Conservation (phyloP, 176 grass and related monocot genomes). For the Juncus inflexus region DNA sequence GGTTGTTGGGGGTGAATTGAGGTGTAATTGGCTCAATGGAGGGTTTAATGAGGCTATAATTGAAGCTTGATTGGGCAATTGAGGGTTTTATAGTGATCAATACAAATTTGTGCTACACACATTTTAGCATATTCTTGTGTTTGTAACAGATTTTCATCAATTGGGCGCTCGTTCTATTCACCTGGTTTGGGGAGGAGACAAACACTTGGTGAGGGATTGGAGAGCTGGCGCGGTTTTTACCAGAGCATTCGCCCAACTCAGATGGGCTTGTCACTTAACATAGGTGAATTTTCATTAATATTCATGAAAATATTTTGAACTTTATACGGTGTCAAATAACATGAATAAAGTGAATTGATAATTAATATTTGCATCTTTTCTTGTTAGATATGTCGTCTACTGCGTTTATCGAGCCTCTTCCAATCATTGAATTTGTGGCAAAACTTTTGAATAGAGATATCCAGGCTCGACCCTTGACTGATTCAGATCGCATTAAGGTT, state of each 20-base stretch:
- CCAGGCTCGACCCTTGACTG: conserved; percentile 51
- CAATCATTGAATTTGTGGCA: conserved; percentile 64
- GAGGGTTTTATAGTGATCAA: too few relatives aligned
- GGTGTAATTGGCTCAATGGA: too few relatives aligned
- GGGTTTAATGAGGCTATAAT: too few relatives aligned
- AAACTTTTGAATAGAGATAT: conserved; percentile 71
- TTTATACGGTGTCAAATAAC: neutral
- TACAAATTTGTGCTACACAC: too few relatives aligned
- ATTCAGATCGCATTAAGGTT: conserved; percentile 94
- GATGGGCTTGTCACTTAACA: conserved; percentile 92
- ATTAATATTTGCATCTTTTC: conserved; percentile 8
- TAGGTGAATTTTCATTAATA: conserved; percentile 35
- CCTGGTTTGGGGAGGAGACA: conserved; percentile 61
- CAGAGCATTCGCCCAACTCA: conserved; percentile 94
- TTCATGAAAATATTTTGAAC: neutral
- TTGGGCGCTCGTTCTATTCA: conserved; percentile 80
- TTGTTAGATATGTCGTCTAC: conserved; percentile 92
- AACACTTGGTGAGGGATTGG: conserved; percentile 80
- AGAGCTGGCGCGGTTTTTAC: conserved; percentile 92
- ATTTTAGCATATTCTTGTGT: neutral
- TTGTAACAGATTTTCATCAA: conserved; percentile 48
- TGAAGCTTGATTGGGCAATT: too few relatives aligned
- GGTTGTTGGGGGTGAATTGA: neutral
- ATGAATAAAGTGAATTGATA: too few relatives aligned
- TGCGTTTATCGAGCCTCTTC: conserved; percentile 83